These are phyloP conservation scores for Fusarium torulosum DNA, from an alignment of 2,329 filamentous ascomycete species.

Conservation along the genomic window DNA sequence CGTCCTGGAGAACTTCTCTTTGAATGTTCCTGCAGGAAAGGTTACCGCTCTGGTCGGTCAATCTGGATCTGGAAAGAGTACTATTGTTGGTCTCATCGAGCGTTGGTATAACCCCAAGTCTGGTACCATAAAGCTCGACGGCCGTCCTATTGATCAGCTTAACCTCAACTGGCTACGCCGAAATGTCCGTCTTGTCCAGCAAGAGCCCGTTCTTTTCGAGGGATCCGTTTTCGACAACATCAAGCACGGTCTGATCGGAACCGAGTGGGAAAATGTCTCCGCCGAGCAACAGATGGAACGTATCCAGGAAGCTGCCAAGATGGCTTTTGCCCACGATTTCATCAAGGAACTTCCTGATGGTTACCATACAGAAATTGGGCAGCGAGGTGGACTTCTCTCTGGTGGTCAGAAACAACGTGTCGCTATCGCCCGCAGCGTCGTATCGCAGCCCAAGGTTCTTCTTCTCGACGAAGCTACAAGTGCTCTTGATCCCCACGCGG, in stretches of 20 bases:
- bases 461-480: slow-evolving; percentile 76
- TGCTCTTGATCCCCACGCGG: slow-evolving; percentile 60
- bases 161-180: slow-evolving; percentile 57
- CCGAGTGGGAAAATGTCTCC: slow-evolving; percentile 54
- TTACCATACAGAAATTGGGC: slow-evolving; percentile 69
- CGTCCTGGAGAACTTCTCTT: slow-evolving; percentile 58
- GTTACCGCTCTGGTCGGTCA: slow-evolving; percentile 58
- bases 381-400: slow-evolving; percentile 73
- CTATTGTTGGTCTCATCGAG: slow-evolving; percentile 56
- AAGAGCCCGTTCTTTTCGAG: slow-evolving; percentile 61
- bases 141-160: slow-evolving; percentile 50
- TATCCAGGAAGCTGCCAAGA: slow-evolving; percentile 61
- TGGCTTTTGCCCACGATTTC: slow-evolving; percentile 65
- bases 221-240: slow-evolving; percentile 68
- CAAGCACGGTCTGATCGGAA: slow-evolving; percentile 61
- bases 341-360: slow-evolving; percentile 61
- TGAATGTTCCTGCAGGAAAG: slow-evolving; percentile 60
- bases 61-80: slow-evolving; percentile 57
- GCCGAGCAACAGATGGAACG: slow-evolving; percentile 58
- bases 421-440: slow-evolving; percentile 73
- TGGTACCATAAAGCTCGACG: slow-evolving; percentile 55
- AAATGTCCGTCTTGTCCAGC: slow-evolving; percentile 56
- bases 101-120: slow-evolving; percentile 55
- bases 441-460: slow-evolving; percentile 70
- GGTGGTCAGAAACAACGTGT: slow-evolving; percentile 75